Base-by-base conservation (phyloP, 106 monocot species). In the Platanthera zijinensis region DNA sequence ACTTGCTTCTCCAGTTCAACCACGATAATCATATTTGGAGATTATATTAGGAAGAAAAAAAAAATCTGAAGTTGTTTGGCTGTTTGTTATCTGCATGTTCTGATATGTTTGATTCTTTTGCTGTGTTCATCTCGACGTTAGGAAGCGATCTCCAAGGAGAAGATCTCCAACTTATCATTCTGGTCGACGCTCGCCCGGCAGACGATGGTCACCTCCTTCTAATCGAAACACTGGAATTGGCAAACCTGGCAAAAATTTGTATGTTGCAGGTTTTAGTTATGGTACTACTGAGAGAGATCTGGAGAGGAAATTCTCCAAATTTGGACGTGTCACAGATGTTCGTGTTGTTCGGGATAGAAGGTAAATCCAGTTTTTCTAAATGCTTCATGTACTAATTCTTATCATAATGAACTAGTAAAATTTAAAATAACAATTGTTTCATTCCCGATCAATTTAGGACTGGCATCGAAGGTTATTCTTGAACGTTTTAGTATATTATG, bases 241-340 rank as follows among this genome's bases (percentile, higher is more conserved):
- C 66, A 80, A 50, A 79, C 85, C 89, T 75, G 85, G 85, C 48
- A 81, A 62, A 32, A 85, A 85, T 73, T 82, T 89, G 45, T 89
- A 83, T 84, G 81, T 85, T 83, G 85, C 85, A 72, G 89, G 89
- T n/a, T 85, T 86, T 76, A 89, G 89, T 69, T 83, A 80, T 79
- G 77, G 67, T 18, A 86, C 83, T 50, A 89, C 83, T 71, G 89
- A 86, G 78, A 82, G 84, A 82, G 89, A 90, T 81, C 78, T 90
- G 75, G 89, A 90, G 71, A 90, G 79, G 78, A 90, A 90, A 64
- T 90, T 90, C 76, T 82, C 84, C 7, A 82, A 79, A 72, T 90
- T 78, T 83, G 89, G 89, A 10, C 82, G 82, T 75, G 89, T 90
- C 14, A 84, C 77, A 78, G 86, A 85, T 80, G 84, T 84, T 78